Conservation (phyloP, 2,329 filamentous ascomycete genomes). For the Claviceps pazoutovae region DNA sequence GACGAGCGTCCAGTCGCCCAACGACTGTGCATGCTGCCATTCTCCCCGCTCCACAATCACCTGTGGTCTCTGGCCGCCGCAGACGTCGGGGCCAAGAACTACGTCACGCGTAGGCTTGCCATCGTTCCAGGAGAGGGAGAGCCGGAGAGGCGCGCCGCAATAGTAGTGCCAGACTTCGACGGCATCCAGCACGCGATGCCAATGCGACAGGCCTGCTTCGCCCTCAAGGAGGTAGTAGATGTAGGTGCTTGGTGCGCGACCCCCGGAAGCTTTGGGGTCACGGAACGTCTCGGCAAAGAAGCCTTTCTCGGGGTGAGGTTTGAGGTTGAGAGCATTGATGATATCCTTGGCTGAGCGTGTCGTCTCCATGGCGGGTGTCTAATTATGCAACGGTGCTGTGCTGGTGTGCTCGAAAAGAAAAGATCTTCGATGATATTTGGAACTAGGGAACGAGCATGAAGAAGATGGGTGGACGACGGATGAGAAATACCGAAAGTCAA, state of each 20-base stretch:
- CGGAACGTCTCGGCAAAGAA: slow-evolving; percentile 33
- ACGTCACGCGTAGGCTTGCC: slow-evolving; percentile 21
- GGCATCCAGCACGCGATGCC: slow-evolving; percentile 34
- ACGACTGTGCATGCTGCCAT: slow-evolving; percentile 33
- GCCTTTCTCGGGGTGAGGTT: slow-evolving; percentile 33
- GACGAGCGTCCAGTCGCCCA: slow-evolving; percentile 35
- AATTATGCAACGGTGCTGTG: background rate
- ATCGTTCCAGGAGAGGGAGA: slow-evolving; percentile 30
- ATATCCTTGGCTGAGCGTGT: slow-evolving; percentile 25
- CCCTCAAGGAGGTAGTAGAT: slow-evolving; percentile 41
- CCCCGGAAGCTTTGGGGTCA: slow-evolving; percentile 17
- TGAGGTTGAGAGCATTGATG: slow-evolving; percentile 27
- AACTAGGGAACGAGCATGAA: background rate
- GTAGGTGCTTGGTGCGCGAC: slow-evolving; percentile 30
- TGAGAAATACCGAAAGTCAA: background rate
- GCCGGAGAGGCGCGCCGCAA: slow-evolving; percentile 33
- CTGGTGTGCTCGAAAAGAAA: background rate
- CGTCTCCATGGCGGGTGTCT: background rate
- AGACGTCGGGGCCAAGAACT: slow-evolving; percentile 29
- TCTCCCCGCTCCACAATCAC: slow-evolving; percentile 23
- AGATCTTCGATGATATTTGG: background rate
- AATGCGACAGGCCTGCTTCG: slow-evolving; percentile 26
- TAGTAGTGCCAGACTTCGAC: slow-evolving; percentile 41
- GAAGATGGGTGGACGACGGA: background rate
- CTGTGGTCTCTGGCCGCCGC: slow-evolving; percentile 28